phyloP scores from a whole-genome alignment of 176 grass and related monocot genomes.

The Saccharum officinarum region DNA sequence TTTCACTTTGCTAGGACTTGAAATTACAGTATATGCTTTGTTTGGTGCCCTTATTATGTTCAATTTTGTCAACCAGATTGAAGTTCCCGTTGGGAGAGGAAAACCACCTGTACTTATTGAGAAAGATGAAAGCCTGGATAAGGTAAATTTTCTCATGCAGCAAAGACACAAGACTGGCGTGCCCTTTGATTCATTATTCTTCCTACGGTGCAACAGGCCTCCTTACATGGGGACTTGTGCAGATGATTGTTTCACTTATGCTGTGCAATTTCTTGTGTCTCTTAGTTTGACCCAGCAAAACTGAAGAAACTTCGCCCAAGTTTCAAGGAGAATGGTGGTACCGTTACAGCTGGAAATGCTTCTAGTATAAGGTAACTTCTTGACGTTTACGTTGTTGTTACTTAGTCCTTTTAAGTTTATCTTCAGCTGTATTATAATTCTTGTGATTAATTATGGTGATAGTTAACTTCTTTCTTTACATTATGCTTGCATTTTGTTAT shows the following conservation, averaged over 20 bases:
- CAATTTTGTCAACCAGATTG: constrained; percentile 51
- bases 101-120: constrained; percentile 64
- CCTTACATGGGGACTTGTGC: background rate
- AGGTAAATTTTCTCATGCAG: constrained; percentile 47
- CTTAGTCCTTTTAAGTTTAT: background rate
- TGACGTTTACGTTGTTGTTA: background rate
- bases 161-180: background rate
- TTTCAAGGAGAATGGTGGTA: constrained; percentile 88
- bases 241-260: background rate
- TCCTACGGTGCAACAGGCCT: background rate
- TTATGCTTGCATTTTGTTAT: background rate
- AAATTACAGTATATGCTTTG: background rate
- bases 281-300: constrained; percentile 88
- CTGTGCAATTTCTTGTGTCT: background rate
- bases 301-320: constrained; percentile 87
- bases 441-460: background rate
- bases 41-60: constrained; percentile 33
- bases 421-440: background rate
- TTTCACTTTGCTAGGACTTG: background rate
- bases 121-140: constrained; percentile 89
- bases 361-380: constrained; percentile 48
- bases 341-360: constrained; percentile 91
- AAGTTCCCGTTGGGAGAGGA: constrained; percentile 93
- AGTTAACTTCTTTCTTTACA: background rate
- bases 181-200: background rate